phyloP scores from a whole-genome alignment of 1,284 basidiomycete species.

The Apiotrichum gracile region DNA sequence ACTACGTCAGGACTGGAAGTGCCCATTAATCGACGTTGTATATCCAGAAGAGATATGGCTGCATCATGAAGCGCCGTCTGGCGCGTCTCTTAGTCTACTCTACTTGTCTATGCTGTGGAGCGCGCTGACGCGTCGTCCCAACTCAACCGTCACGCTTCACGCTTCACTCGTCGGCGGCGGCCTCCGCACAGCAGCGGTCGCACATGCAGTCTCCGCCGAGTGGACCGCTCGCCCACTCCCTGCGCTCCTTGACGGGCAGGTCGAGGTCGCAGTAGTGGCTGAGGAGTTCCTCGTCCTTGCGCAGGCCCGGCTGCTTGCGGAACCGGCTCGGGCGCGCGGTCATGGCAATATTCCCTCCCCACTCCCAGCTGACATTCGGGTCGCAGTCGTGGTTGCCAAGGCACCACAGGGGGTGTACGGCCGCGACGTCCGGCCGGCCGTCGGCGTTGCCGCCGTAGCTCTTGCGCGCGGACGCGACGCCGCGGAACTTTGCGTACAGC shows the following conservation, averaged over 20 bases:
- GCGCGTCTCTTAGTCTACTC: background rate
- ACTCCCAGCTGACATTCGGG: slow-evolving; percentile 16
- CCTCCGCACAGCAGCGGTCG: slow-evolving; percentile 4
- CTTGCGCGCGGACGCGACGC: slow-evolving; percentile 12
- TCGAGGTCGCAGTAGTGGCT: slow-evolving; percentile 16
- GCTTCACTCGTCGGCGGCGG: background rate
- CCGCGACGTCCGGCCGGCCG: slow-evolving; percentile 13
- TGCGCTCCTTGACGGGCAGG: slow-evolving; percentile 8
- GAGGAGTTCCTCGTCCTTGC: slow-evolving; percentile 10
- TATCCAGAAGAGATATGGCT: no score
- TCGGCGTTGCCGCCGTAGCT: background rate
- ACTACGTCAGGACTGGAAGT: no score
- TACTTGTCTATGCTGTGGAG: no score
- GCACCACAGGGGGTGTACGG: slow-evolving; percentile 17
- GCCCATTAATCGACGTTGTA: background rate
- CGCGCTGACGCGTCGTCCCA: no score
- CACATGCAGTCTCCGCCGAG: slow-evolving; percentile 14
- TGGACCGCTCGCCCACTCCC: slow-evolving; percentile 13
- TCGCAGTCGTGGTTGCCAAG: slow-evolving; percentile 17
- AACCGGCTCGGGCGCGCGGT: slow-evolving; percentile 2
- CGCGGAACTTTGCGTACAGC: slow-evolving; percentile 15
- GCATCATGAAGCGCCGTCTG: no score
- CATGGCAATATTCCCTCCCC: slow-evolving; percentile 9
- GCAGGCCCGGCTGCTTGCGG: background rate
- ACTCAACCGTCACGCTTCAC: no score